These are phyloP conservation scores for Nevesoporus exiguus DNA, from an alignment of 768 basidiomycete genomes.

Conservation along the genomic window DNA sequence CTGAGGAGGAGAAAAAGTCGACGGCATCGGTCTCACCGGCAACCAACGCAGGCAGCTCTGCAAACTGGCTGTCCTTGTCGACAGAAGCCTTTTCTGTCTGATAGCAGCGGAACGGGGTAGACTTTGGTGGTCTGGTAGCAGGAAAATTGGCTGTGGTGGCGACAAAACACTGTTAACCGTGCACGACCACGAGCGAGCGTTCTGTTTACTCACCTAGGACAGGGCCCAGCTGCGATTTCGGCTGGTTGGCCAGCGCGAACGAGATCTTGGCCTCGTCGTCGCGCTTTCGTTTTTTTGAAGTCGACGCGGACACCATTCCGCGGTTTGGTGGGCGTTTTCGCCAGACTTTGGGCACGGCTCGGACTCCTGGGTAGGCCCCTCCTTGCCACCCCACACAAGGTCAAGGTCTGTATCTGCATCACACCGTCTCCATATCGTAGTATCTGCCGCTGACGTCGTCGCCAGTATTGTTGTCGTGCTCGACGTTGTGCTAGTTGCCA, in stretches of 20 bases:
- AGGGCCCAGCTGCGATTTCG: constrained; percentile 42
- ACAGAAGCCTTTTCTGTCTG: constrained; percentile 32
- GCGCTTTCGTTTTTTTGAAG: constrained; percentile 51
- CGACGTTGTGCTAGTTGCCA: constrained; percentile 18
- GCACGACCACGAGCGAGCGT: constrained; percentile 27
- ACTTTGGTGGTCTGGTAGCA: constrained; percentile 51
- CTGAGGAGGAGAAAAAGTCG: constrained; percentile 72
- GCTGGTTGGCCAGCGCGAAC: constrained; percentile 36
- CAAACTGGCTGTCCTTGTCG: constrained; percentile 31
- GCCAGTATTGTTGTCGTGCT: constrained; percentile 13
- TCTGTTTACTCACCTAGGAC: constrained; percentile 44
- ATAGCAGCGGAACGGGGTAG: constrained; percentile 64
- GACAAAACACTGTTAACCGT: constrained; percentile 9
- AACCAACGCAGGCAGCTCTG: constrained; percentile 41
- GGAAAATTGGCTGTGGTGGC: constrained; percentile 57
- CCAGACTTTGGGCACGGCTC: constrained; percentile 1
- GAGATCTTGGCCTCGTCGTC: constrained; percentile 32
- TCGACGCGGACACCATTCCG: constrained; percentile 21
- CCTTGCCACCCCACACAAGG: constrained; percentile 17
- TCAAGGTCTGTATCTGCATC: constrained; percentile 21
- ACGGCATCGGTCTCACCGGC: constrained; percentile 83
- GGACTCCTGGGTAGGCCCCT: not conserved
- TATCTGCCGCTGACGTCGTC: constrained; percentile 15
- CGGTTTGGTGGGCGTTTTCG: constrained; percentile 16
- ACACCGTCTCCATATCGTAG: constrained; percentile 1